Base-by-base conservation (phyloP, 2,329 filamentous ascomycete genomes). In the Cryoendolithus antarcticus region DNA sequence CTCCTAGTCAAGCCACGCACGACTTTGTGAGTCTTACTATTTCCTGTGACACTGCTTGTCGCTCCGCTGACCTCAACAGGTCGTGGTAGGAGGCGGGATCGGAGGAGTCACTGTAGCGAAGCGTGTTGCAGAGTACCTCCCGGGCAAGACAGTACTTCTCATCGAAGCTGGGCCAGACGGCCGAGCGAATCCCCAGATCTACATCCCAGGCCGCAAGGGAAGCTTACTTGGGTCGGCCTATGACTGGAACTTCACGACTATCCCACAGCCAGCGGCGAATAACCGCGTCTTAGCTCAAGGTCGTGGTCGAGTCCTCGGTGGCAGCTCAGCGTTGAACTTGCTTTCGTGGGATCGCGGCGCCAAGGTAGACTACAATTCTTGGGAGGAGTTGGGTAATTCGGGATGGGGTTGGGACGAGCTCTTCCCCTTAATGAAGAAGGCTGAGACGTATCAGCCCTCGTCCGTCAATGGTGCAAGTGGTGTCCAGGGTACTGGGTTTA, bases 301-400 rank as follows among this genome's bases (percentile, higher is more conserved):
- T 15, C 60, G 68, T 4, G 70, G 66, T 28, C 66, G 66, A 37
- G 64, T 69, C 0, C 57, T 74, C 0, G 70, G 70, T 4, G 70
- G 70, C 7, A 65, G 62, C 9, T 66, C 57, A 7, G 59, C 65
- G 0, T 43, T 71, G 24, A 70, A 71, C 44, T 62, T 67, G 28
- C 49, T 55, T n/a, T 50, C 52, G 12, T 48, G 44, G 53, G 56
- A 59, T 38, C 55, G 57, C 9, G 53, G 48, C 9, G 48, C 44
- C 9, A 45, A 45, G 5, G 43, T 48, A 32, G 59, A 61, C 31
- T 52, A 56, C 13, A 49, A 59, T 45, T 51, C 57, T 49, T 65
- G 60, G 61, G 55, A 48, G 4, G 44, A 48, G 9, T 32, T 57
- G 3, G 55, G 54, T 9, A 54, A 54, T 34, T 24, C 32, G 0